Conservation (phyloP, 176 grass and related monocot species). For the Cymbopogon citratus region DNA sequence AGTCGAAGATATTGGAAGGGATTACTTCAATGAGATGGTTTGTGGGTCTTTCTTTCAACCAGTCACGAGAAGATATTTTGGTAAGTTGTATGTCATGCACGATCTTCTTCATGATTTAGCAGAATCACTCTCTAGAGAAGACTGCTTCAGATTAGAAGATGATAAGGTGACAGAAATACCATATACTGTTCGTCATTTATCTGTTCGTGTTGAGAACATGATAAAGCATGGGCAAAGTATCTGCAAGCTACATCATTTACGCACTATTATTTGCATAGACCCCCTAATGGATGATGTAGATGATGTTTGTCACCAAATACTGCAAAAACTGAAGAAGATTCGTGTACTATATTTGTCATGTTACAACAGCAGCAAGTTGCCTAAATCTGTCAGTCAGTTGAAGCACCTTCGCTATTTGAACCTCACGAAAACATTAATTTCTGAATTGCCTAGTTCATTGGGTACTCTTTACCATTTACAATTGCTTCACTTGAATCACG, state of each 20-base stretch:
- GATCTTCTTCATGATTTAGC: not conserved
- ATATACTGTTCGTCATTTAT: not conserved
- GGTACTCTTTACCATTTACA: constrained; percentile 23
- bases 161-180: not conserved
- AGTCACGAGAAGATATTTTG: too few relatives aligned
- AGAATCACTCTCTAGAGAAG: not conserved
- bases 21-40: not conserved
- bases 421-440: not conserved
- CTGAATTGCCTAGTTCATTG: not conserved
- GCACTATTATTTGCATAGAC: constrained; percentile 14
- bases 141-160: constrained; percentile 24
- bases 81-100: not conserved
- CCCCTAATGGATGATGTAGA: not conserved
- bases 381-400: not conserved
- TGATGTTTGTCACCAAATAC: not conserved
- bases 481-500: not conserved
- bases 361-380: not conserved
- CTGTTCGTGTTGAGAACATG: not conserved
- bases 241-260: not conserved
- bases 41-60: constrained; percentile 1
- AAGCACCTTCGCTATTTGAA: constrained; percentile 26
- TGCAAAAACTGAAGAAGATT: constrained; percentile 16
- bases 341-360: not conserved
- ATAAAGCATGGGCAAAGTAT: not conserved
- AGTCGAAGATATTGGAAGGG: not conserved